These are phyloP conservation scores for Fusarium anguioides DNA, from an alignment of 2,329 filamentous ascomycete genomes.

Conservation along the genomic window DNA sequence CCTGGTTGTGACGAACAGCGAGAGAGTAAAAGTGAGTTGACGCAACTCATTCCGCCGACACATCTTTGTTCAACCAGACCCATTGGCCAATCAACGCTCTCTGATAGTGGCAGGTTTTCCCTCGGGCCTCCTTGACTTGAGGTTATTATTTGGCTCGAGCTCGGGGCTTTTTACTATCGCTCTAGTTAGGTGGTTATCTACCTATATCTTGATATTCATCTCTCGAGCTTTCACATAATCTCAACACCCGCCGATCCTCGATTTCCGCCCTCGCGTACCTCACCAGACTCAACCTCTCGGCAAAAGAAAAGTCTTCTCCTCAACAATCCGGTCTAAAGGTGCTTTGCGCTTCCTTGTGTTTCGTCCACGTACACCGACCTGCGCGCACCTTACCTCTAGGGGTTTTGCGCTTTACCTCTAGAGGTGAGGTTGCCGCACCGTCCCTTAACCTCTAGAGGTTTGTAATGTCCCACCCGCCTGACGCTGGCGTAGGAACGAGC, in stretches of 20 bases:
- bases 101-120: conserved; percentile 44
- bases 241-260: conserved; percentile 23
- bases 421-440: conserved; percentile 45
- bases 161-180: conserved; percentile 29
- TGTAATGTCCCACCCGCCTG: conserved; percentile 43
- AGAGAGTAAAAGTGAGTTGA: conserved; percentile 29
- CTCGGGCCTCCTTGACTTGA: conserved; percentile 40
- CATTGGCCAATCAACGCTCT: conserved; percentile 50
- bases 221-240: conserved; percentile 37
- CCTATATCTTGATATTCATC: conserved; percentile 31
- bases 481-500: conserved; percentile 41
- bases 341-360: conserved; percentile 39
- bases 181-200: conserved; percentile 24
- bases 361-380: conserved; percentile 44
- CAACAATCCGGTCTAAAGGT: conserved; percentile 44
- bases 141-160: conserved; percentile 37
- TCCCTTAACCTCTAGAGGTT: conserved; percentile 46
- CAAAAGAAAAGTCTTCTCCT: conserved; percentile 37
- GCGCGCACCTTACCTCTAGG: conserved; percentile 44
- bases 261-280: not conserved
- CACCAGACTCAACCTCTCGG: conserved; percentile 6
- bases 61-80: conserved; percentile 36
- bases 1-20: conserved; percentile 41
- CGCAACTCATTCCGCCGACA: conserved; percentile 41
- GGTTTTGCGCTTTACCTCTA: conserved; percentile 44